Evolutionary conservation across 2,329 filamentous ascomycete species (phyloP).

Genomic region (Penicillium sp.): DNA sequence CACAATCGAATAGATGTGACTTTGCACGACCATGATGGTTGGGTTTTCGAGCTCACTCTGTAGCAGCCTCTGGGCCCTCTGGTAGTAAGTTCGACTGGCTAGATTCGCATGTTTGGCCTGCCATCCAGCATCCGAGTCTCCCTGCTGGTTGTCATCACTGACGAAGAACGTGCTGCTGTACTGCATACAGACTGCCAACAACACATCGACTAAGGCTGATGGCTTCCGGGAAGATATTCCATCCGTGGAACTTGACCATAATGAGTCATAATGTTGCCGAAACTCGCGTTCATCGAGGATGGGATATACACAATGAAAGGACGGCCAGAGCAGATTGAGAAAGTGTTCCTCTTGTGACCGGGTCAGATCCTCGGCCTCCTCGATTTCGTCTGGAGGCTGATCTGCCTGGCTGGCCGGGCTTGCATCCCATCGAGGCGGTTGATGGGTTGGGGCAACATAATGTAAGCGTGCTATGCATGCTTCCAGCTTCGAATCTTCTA

Average conservation of each 20-base stretch:
- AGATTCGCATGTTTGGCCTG: conserved; percentile 21
- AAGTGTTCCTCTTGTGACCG: conserved; percentile 50
- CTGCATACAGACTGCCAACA: neutral
- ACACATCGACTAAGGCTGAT: neutral
- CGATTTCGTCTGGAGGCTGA: neutral
- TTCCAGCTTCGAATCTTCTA: neutral
- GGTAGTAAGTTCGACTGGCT: conserved; percentile 50
- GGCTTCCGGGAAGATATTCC: neutral
- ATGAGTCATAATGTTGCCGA: neutral
- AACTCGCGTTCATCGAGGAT: neutral
- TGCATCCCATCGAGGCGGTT: neutral
- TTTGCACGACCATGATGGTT: conserved; percentile 50
- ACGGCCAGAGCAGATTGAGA: conserved; percentile 50
- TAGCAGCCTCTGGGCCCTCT: conserved; percentile 48
- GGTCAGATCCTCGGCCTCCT: conserved; percentile 34
- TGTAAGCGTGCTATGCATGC: neutral
- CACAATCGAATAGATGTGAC: conserved; percentile 41
- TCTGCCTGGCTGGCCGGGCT: neutral
- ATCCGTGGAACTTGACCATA: neutral
- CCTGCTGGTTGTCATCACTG: neutral
- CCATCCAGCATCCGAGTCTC: neutral
- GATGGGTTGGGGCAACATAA: neutral
- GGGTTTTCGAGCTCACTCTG: conserved; percentile 50
- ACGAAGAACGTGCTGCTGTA: neutral
- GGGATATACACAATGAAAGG: conserved; percentile 45